Conservation (phyloP, 2,329 filamentous ascomycete species). For the Ophiocordyceps camponoti-saundersi region DNA sequence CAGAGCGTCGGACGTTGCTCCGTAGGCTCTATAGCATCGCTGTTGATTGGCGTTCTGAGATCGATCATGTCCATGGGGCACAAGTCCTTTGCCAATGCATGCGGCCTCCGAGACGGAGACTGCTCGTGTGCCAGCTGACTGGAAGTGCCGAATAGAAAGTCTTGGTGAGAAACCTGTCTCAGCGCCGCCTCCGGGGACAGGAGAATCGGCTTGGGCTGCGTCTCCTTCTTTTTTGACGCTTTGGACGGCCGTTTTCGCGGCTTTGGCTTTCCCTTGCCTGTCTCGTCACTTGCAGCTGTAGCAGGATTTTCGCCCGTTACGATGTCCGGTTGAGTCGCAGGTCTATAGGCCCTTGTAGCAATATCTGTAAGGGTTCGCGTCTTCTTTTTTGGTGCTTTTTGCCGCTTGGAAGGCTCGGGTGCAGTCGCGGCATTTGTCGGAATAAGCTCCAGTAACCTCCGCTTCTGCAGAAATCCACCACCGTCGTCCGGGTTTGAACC, state of each 20-base stretch:
- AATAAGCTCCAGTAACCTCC: slow-evolving; percentile 37
- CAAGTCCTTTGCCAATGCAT: slow-evolving; percentile 42
- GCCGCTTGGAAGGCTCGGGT: slow-evolving; percentile 13
- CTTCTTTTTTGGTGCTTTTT: slow-evolving; percentile 48
- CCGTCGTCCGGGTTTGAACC: slow-evolving; percentile 7
- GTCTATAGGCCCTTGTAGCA: slow-evolving; percentile 52
- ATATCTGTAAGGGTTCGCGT: slow-evolving; percentile 61
- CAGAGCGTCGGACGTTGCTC: slow-evolving; percentile 36
- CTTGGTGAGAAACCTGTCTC: slow-evolving; percentile 47
- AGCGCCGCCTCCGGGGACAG: slow-evolving; percentile 54
- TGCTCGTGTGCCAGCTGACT: slow-evolving; percentile 65
- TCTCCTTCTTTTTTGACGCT: slow-evolving; percentile 21
- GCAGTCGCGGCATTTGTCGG: slow-evolving; percentile 12
- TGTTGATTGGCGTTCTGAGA: slow-evolving; percentile 21
- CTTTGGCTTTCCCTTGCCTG: slow-evolving; percentile 15
- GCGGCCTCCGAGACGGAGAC: slow-evolving; percentile 46
- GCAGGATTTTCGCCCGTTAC: background rate
- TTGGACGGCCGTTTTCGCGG: slow-evolving; percentile 14
- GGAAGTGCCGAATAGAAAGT: slow-evolving; percentile 73
- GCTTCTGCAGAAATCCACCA: slow-evolving; percentile 27
- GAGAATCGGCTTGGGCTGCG: slow-evolving; percentile 30
- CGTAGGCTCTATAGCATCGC: slow-evolving; percentile 17
- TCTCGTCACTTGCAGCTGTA: slow-evolving; percentile 4
- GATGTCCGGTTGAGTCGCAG: slow-evolving; percentile 14
- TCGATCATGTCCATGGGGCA: slow-evolving; percentile 24